Percentiles rank a stretch among this genome's conserved stretches.
phyloP scores from a whole-genome alignment of 2,329 filamentous ascomycete genomes.

The Microcyclospora tardicrescens region DNA sequence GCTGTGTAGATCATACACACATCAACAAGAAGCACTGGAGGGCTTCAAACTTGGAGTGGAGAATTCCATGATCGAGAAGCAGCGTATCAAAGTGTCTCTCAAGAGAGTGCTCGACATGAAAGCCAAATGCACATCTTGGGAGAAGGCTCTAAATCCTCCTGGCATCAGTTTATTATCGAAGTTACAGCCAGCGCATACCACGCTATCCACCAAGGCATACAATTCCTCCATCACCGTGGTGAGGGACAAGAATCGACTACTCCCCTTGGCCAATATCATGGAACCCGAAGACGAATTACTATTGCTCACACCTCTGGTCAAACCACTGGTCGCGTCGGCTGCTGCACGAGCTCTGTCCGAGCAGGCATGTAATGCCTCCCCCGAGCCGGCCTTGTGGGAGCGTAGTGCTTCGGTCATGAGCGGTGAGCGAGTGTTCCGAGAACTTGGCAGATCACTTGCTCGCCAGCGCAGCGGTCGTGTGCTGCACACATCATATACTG shows the following conservation, averaged over 20 bases:
- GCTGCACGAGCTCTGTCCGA: constrained; percentile 60
- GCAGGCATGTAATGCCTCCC: constrained; percentile 43
- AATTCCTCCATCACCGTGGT: constrained; percentile 89
- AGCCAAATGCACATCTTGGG: constrained; percentile 75
- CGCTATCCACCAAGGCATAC: constrained; percentile 73
- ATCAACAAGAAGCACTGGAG: constrained; percentile 83
- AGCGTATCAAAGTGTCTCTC: constrained; percentile 68
- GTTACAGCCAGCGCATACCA: constrained; percentile 70
- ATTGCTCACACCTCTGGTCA: constrained; percentile 76
- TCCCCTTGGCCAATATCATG: constrained; percentile 71
- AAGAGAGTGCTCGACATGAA: constrained; percentile 70
- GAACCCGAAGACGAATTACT: constrained; percentile 80
- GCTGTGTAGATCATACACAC: constrained; percentile 73
- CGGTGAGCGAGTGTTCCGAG: constrained; percentile 82
- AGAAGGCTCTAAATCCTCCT: constrained; percentile 75
- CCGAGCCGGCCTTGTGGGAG: constrained; percentile 44
- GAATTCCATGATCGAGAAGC: constrained; percentile 73
- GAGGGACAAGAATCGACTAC: constrained; percentile 69
- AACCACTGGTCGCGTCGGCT: constrained; percentile 80
- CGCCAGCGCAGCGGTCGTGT: constrained; percentile 75
- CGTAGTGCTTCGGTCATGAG: constrained; percentile 61
- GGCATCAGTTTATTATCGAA: constrained; percentile 65
- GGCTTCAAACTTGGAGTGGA: constrained; percentile 81
- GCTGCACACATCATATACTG: constrained; percentile 87
- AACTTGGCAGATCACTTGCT: constrained; percentile 77